phyloP scores from a whole-genome alignment of 2,329 filamentous ascomycete species.

The Hirsutella minnesotensis region DNA sequence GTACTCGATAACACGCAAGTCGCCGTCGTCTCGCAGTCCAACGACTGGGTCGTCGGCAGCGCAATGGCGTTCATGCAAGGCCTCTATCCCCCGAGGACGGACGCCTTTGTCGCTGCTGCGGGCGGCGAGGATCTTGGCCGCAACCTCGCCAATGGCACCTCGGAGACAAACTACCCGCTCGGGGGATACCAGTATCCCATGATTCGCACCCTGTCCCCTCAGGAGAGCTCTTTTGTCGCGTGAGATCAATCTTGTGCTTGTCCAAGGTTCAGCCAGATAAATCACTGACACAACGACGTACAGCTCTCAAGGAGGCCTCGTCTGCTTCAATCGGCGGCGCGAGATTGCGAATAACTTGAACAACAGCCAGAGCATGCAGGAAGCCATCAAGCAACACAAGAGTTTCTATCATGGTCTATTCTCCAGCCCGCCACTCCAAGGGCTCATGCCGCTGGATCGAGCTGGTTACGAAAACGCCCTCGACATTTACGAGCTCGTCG shows the following conservation, averaged over 20 bases:
- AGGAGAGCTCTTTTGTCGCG: conserved; percentile 34
- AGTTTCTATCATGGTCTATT: conserved; percentile 33
- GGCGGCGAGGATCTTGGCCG: conserved; percentile 30
- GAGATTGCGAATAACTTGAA: conserved; percentile 16
- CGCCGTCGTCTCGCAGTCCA: conserved; percentile 25
- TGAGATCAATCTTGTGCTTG: conserved; percentile 17
- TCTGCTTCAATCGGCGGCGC: conserved; percentile 25
- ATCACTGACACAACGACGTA: no score
- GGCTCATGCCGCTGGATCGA: conserved; percentile 19
- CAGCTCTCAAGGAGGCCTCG: conserved; percentile 25
- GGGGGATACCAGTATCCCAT: conserved; percentile 72
- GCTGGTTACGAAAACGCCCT: conserved; percentile 38
- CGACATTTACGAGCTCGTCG: conserved; percentile 41
- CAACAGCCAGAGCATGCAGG: conserved; percentile 11
- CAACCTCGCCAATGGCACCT: conserved; percentile 21
- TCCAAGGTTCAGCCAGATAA: no score
- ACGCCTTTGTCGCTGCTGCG: conserved; percentile 14
- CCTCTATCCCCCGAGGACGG: conserved; percentile 61
- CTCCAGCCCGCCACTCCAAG: conserved; percentile 21
- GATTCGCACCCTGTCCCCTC: conserved; percentile 39
- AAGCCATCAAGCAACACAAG: conserved; percentile 15
- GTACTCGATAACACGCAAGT: conserved; percentile 39
- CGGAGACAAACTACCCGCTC: conserved; percentile 51
- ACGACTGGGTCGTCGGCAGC: conserved; percentile 47
- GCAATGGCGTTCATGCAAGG: conserved; percentile 73